Percentiles rank a stretch among this genome's conserved stretches.
Evolutionary conservation across 1,139 yeast genomes (phyloP).

Genomic region (Zygosaccharomyces sapae): DNA sequence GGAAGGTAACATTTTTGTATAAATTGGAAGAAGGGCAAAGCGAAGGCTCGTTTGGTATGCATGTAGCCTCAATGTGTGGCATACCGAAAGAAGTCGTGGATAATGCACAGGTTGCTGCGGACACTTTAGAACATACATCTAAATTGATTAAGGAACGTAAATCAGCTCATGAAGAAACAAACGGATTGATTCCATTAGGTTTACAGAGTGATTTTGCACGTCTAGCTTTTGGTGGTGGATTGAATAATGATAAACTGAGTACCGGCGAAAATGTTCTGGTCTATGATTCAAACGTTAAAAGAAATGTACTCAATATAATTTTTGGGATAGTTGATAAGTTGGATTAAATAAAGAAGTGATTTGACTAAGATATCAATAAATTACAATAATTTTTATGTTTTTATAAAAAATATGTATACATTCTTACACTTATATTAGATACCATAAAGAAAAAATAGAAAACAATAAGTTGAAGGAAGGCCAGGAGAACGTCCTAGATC

Average conservation of each 20-base stretch:
- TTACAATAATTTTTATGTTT: background rate
- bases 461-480: background rate
- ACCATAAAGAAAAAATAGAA: constrained; percentile 10
- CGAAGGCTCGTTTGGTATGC: constrained; percentile 97
- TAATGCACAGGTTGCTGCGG: constrained; percentile 80
- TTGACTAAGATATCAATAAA: background rate
- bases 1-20: constrained; percentile 84
- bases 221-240: constrained; percentile 40
- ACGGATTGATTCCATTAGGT: constrained; percentile 55
- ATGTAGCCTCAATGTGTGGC: constrained; percentile 99
- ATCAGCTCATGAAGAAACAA: constrained; percentile 22
- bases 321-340: constrained; percentile 47
- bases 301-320: constrained; percentile 47
- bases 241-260: constrained; percentile 31
- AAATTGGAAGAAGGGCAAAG: constrained; percentile 84
- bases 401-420: background rate
- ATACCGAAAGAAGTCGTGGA: constrained; percentile 66
- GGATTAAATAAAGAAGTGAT: constrained; percentile 5
- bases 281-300: constrained; percentile 46
- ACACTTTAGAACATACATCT: constrained; percentile 77
- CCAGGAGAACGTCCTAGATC: background rate
- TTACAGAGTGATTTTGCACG: constrained; percentile 75
- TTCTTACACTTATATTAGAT: background rate
- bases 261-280: constrained; percentile 43
- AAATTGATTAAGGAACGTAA: constrained; percentile 49